phyloP scores from a whole-genome alignment of 441 rosid genomes.

The Adansonia gregorii region DNA sequence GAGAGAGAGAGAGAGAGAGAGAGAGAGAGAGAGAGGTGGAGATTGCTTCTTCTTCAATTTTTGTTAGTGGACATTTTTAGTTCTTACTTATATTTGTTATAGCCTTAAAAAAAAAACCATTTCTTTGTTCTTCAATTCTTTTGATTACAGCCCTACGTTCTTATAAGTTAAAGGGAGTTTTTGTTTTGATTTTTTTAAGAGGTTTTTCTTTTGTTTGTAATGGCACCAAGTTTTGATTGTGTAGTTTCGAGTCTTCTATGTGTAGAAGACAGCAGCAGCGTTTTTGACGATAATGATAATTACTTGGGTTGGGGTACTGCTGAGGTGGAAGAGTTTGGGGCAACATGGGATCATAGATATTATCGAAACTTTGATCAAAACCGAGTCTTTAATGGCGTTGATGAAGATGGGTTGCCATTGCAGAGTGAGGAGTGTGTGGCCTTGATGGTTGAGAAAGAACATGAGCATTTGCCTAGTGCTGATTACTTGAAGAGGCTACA shows the following conservation, averaged over 20 bases:
- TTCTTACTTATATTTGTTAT: conserved; percentile 23
- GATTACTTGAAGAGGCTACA: conserved; percentile 61
- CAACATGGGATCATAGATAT: conserved; percentile 36
- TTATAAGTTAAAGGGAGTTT: too few species aligned
- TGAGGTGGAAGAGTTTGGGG: conserved; percentile 43
- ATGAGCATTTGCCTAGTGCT: conserved; percentile 50
- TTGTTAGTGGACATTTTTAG: neutral
- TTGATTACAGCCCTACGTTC: neutral
- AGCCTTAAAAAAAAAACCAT: neutral
- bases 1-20: conserved; percentile 27
- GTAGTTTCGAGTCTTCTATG: conserved; percentile 61
- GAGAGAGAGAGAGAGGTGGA: conserved; percentile 23
- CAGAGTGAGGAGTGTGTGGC: conserved; percentile 62
- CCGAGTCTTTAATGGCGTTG: conserved; percentile 33
- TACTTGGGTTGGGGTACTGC: conserved; percentile 22
- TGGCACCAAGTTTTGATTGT: conserved; percentile 54
- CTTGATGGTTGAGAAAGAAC: conserved; percentile 62
- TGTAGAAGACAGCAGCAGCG: conserved; percentile 48
- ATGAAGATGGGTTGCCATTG: conserved; percentile 39
- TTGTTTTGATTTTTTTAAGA: too few species aligned
- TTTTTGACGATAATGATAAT: conserved; percentile 53
- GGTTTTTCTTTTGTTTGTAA: too few species aligned
- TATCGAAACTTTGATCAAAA: conserved; percentile 34
- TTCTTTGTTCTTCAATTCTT: conserved; percentile 39
- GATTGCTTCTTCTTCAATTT: conserved; percentile 16